phyloP scores from a whole-genome alignment of 2,329 filamentous ascomycete species.

The Venturia asperata region DNA sequence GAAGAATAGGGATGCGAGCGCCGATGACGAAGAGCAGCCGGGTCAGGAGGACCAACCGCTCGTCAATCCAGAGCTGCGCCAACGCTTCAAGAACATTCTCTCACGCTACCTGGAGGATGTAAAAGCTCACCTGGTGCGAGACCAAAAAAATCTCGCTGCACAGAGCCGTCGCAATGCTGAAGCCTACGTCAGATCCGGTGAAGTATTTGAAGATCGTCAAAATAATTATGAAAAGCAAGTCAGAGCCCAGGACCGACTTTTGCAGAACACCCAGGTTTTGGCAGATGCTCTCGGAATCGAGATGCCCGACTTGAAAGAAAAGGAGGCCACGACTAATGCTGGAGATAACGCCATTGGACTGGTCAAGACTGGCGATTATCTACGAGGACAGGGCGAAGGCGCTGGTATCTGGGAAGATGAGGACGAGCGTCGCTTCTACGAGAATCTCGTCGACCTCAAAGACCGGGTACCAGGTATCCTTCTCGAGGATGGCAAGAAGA shows the following conservation, averaged over 20 bases:
- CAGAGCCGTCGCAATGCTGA: slow-evolving; percentile 95
- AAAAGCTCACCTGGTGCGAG: slow-evolving; percentile 77
- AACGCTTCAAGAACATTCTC: slow-evolving; percentile 79
- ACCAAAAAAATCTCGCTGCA: slow-evolving; percentile 78
- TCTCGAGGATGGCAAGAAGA: slow-evolving; percentile 91
- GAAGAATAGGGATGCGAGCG: slow-evolving; percentile 44
- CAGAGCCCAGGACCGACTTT: slow-evolving; percentile 83
- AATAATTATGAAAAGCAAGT: slow-evolving; percentile 90
- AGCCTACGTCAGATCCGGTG: slow-evolving; percentile 95
- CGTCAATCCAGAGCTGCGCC: slow-evolving; percentile 66
- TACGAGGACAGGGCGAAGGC: slow-evolving; percentile 82
- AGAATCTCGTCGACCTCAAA: slow-evolving; percentile 90
- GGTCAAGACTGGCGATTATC: slow-evolving; percentile 87
- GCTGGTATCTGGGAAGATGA: slow-evolving; percentile 98
- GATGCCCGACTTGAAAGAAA: slow-evolving; percentile 88
- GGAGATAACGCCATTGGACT: slow-evolving; percentile 78
- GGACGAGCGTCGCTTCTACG: slow-evolving; percentile 95
- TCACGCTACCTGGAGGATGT: slow-evolving; percentile 89
- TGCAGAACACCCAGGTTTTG: slow-evolving; percentile 83
- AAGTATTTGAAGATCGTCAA: slow-evolving; percentile 96
- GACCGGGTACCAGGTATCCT: slow-evolving; percentile 92
- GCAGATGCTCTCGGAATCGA: slow-evolving; percentile 82
- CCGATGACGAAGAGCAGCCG: slow-evolving; percentile 45
- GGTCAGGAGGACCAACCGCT: slow-evolving; percentile 62
- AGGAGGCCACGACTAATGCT: slow-evolving; percentile 59